These are phyloP conservation scores for Aurinia saxatilis DNA, from an alignment of 345 rosid genomes.

Conservation along the genomic window DNA sequence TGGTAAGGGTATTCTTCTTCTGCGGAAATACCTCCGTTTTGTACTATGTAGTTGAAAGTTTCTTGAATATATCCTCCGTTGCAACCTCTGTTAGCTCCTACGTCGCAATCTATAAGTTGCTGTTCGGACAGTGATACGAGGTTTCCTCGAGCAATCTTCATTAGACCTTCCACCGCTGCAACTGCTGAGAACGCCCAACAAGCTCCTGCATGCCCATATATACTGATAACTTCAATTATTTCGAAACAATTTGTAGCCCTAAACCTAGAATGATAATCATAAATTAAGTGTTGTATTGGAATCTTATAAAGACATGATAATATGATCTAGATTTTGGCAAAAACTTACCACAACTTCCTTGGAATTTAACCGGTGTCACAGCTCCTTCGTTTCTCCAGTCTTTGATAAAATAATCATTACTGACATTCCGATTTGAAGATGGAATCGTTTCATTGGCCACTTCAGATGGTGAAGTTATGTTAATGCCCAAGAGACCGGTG, in stretches of 20 bases:
- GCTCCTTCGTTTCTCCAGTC: too few species aligned
- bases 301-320: not conserved
- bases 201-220: slow-evolving; percentile 30
- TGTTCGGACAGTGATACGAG: slow-evolving; percentile 52
- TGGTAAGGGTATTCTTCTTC: slow-evolving; percentile 42
- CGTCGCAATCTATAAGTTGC: slow-evolving; percentile 48
- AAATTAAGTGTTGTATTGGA: too few species aligned
- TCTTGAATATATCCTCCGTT: slow-evolving; percentile 30
- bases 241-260: too few species aligned
- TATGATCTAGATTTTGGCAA: too few species aligned
- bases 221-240: not conserved
- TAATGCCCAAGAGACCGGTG: slow-evolving; percentile 19
- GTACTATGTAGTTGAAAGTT: slow-evolving; percentile 40
- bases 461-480: too few species aligned
- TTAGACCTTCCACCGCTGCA: slow-evolving; percentile 53
- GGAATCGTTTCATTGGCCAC: too few species aligned
- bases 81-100: slow-evolving; percentile 30
- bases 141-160: slow-evolving; percentile 34
- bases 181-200: slow-evolving; percentile 66
- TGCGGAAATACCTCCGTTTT: slow-evolving; percentile 40
- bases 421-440: too few species aligned
- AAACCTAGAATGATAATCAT: too few species aligned
- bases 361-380: too few species aligned
- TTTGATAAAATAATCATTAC: too few species aligned
- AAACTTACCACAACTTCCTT: too few species aligned